A percentile compares a stretch with the other conserved stretches of the same genome.
These are phyloP conservation scores for Phytophthora cactorum DNA, from an alignment of 352 stramenopile species.

Conservation along the genomic window DNA sequence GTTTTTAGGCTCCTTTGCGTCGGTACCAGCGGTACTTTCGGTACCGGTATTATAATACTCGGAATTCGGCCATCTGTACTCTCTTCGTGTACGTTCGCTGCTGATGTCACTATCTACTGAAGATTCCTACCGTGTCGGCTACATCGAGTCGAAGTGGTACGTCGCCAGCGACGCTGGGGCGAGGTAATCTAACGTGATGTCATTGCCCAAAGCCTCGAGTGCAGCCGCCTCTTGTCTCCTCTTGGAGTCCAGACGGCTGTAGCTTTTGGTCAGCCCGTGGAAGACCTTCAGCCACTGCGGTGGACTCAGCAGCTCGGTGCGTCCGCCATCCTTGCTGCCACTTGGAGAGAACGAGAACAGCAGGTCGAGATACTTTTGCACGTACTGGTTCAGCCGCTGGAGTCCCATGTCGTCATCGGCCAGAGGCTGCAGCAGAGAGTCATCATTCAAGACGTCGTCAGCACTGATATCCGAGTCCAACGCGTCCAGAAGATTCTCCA, in stretches of 20 bases:
- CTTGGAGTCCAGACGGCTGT: conserved; percentile 62
- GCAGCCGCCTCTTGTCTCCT: conserved; percentile 42
- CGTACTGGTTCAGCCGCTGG: conserved; percentile 57
- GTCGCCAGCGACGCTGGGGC: conserved; percentile 15
- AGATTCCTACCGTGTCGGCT: conserved; percentile 16
- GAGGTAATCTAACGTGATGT: conserved; percentile 10
- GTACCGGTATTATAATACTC: too few relatives aligned
- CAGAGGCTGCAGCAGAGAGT: conserved; percentile 49
- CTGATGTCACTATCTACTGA: too few relatives aligned
- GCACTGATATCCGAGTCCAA: conserved; percentile 40
- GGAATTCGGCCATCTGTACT: too few relatives aligned
- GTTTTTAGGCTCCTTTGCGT: too few relatives aligned
- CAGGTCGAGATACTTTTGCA: conserved; percentile 67
- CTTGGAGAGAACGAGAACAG: conserved; percentile 43
- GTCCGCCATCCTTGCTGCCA: conserved; percentile 44
- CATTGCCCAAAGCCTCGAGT: conserved; percentile 12
- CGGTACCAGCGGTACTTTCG: too few relatives aligned
- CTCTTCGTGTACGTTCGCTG: too few relatives aligned
- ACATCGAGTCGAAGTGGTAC: conserved; percentile 27
- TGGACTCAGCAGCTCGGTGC: conserved; percentile 60
- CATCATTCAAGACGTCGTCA: conserved; percentile 24
- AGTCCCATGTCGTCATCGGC: conserved; percentile 67
- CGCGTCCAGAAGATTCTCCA: conserved; percentile 52
- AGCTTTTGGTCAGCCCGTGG: conserved; percentile 58
- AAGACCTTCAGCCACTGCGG: conserved; percentile 74